These are phyloP conservation scores for Lycium ferocissimum DNA, from an alignment of 257 asterid genomes.

Conservation along the genomic window DNA sequence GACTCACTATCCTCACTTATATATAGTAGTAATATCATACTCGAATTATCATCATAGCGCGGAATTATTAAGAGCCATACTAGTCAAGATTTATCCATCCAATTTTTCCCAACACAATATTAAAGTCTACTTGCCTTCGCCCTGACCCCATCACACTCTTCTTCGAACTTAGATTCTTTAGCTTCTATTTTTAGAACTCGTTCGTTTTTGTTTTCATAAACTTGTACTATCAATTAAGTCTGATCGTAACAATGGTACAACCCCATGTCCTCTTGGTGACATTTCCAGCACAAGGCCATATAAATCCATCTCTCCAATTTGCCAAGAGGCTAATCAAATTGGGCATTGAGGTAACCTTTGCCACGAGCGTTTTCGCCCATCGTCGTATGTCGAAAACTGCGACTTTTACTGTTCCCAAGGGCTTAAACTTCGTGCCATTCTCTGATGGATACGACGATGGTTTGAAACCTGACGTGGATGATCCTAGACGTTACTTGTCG, in stretches of 20 bases:
- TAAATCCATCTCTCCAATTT: constrained; percentile 43
- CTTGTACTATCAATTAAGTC: background rate
- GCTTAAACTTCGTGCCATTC: constrained; percentile 34
- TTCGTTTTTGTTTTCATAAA: background rate
- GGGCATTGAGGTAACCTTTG: constrained; percentile 38
- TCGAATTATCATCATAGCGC: background rate
- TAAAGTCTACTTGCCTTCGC: too few species aligned
- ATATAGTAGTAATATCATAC: background rate
- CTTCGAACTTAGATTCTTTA: background rate
- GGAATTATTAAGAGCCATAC: background rate
- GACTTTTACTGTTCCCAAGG: background rate
- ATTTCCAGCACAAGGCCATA: constrained; percentile 48
- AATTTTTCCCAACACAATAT: too few species aligned
- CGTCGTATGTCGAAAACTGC: constrained; percentile 21
- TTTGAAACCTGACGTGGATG: background rate
- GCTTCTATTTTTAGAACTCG: background rate
- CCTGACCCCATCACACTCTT: background rate
- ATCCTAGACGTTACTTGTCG: constrained; percentile 29
- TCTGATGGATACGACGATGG: constrained; percentile 43
- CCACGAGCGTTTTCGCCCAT: constrained; percentile 34
- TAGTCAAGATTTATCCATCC: too few species aligned
- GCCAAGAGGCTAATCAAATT: constrained; percentile 35
- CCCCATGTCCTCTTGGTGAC: constrained; percentile 38
- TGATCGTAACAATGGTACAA: background rate
- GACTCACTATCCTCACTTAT: background rate